phyloP scores from a whole-genome alignment of 257 asterid genomes.

The Nicotiana noctiflora region DNA sequence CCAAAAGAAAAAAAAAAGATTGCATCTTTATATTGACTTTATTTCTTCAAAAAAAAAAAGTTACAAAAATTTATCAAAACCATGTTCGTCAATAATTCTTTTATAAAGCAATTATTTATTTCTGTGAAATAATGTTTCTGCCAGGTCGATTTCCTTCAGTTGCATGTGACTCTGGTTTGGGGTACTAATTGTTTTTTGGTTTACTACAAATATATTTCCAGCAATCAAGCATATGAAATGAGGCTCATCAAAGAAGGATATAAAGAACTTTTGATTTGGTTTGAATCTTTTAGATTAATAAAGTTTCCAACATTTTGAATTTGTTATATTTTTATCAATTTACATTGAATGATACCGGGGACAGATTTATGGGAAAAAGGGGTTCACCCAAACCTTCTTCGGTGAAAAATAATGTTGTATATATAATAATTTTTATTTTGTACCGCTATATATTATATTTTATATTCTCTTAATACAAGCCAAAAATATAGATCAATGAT shows the following conservation, averaged over 20 bases:
- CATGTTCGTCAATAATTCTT: background rate
- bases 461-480: too few species aligned
- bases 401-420: too few species aligned
- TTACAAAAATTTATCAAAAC: background rate
- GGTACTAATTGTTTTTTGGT: background rate
- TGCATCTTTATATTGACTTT: background rate
- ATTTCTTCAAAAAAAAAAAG: background rate
- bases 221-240: background rate
- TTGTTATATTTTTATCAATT: background rate
- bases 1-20: background rate
- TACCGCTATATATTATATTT: too few species aligned
- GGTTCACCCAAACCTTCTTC: too few species aligned
- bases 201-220: background rate
- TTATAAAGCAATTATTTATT: background rate
- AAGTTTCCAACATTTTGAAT: background rate
- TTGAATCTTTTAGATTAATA: background rate
- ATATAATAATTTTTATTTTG: too few species aligned
- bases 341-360: background rate
- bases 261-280: background rate
- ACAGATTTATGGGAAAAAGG: too few species aligned
- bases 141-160: background rate
- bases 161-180: slow-evolving; percentile 1
- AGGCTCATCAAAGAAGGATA: background rate
- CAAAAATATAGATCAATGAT: too few species aligned
- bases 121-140: background rate